phyloP scores from a whole-genome alignment of 2,329 filamentous ascomycete species.

The Lojkania enalia region DNA sequence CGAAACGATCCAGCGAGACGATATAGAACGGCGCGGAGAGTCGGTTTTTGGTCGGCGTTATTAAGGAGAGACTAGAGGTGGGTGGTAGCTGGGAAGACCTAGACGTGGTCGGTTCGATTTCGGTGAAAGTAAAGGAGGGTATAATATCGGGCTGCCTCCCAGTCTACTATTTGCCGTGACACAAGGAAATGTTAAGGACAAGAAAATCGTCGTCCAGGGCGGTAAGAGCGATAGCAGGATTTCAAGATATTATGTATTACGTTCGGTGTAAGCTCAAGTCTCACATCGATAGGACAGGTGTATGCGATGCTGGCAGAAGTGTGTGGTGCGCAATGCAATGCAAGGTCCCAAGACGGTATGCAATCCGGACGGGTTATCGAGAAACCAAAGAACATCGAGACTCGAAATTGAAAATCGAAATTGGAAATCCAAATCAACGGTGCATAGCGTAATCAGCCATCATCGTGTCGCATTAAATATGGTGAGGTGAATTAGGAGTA shows the following conservation, averaged over 20 bases:
- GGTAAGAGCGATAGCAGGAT: background rate
- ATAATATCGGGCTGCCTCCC: slow-evolving; percentile 30
- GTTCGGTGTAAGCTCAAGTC: slow-evolving; percentile 12
- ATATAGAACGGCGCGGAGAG: slow-evolving; percentile 1
- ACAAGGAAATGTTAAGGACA: slow-evolving; percentile 4
- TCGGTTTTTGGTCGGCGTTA: slow-evolving; percentile 6
- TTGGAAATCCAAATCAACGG: slow-evolving; percentile 24
- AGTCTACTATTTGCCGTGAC: slow-evolving; percentile 13
- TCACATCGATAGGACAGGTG: background rate
- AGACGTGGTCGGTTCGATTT: background rate
- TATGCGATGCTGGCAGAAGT: slow-evolving; percentile 19
- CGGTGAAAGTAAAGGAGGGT: slow-evolving; percentile 17
- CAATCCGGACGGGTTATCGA: slow-evolving; percentile 31
- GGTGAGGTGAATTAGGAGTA: slow-evolving; percentile 29
- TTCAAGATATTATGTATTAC: slow-evolving; percentile 7
- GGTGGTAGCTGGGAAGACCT: slow-evolving; percentile 3
- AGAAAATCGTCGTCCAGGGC: slow-evolving; percentile 11
- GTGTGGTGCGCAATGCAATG: slow-evolving; percentile 23
- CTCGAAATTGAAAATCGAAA: slow-evolving; percentile 20
- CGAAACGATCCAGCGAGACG: slow-evolving; percentile 9
- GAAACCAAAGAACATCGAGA: slow-evolving; percentile 23
- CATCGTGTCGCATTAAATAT: slow-evolving; percentile 40
- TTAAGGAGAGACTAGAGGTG: background rate
- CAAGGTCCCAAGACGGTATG: slow-evolving; percentile 15
- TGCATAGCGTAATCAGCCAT: slow-evolving; percentile 27